These are phyloP conservation scores for Candida tibetensis DNA, from an alignment of 805 yeast genomes.

Conservation along the genomic window DNA sequence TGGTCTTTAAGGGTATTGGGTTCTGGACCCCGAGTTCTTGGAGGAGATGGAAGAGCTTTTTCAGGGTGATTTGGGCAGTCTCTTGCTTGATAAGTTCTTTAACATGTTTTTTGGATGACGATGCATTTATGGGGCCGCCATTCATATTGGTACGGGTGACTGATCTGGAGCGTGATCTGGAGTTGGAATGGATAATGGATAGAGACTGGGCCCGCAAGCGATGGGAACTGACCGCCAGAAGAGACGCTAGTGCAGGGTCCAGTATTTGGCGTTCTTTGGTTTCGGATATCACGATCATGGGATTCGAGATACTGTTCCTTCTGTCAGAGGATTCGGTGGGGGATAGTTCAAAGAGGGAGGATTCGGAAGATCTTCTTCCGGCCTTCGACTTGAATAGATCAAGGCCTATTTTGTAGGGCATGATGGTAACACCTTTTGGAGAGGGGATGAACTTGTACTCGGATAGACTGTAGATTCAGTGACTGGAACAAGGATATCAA, in stretches of 20 bases:
- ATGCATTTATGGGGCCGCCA: slow-evolving; percentile 1
- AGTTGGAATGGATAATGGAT: slow-evolving; percentile 6
- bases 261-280: background rate
- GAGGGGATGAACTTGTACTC: too few relatives aligned
- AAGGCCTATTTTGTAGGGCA: slow-evolving; percentile 12
- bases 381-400: slow-evolving; percentile 30
- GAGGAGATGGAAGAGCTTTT: slow-evolving; percentile 28
- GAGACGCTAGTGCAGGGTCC: background rate
- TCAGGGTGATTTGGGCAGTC: slow-evolving; percentile 34
- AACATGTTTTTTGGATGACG: slow-evolving; percentile 25
- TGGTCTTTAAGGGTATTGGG: slow-evolving; percentile 36
- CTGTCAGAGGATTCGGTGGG: slow-evolving; percentile 12
- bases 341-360: slow-evolving; percentile 20
- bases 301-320: slow-evolving; percentile 20
- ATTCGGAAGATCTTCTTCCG: slow-evolving; percentile 26
- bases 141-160: slow-evolving; percentile 1
- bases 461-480: too few relatives aligned
- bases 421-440: background rate
- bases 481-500: too few relatives aligned
- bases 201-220: slow-evolving; percentile 8
- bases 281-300: slow-evolving; percentile 21
- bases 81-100: slow-evolving; percentile 40
- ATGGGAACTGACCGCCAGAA: slow-evolving; percentile 2
- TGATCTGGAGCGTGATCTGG: slow-evolving; percentile 12
- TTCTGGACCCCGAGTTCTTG: slow-evolving; percentile 39